A percentile compares a stretch with the other conserved stretches of the same genome.
These are phyloP conservation scores for Uronychia binucleata DNA, from an alignment of 73 alveolate genomes.

Conservation along the genomic window DNA sequence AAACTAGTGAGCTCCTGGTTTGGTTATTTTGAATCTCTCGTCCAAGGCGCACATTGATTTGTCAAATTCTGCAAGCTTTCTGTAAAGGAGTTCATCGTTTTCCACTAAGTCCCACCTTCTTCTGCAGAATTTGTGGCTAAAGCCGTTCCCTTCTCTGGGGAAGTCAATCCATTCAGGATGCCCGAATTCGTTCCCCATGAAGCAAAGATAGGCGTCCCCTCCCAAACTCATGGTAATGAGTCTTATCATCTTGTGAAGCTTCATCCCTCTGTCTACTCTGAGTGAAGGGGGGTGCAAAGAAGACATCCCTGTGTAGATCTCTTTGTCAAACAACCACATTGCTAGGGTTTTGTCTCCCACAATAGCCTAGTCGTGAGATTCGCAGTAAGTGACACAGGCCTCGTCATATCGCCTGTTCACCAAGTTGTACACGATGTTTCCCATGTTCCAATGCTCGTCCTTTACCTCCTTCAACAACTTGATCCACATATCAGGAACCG, in stretches of 20 bases:
- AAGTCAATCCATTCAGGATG: constrained; percentile 99
- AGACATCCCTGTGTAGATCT: constrained; percentile 91
- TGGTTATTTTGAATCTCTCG: constrained; percentile 33
- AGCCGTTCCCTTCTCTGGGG: constrained; percentile 98
- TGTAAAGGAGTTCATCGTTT: constrained; percentile 75
- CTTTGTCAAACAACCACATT: constrained; percentile 92
- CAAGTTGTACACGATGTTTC: constrained; percentile 81
- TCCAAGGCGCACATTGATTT: constrained; percentile 75
- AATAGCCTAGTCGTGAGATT: constrained; percentile 96
- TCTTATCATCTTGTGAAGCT: constrained; percentile 95
- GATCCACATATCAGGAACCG: constrained; percentile 94
- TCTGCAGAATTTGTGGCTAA: constrained; percentile 93
- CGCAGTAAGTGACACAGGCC: constrained; percentile 94
- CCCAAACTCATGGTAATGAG: constrained; percentile 95
- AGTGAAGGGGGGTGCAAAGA: constrained; percentile 56
- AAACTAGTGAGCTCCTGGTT: constrained; percentile 63
- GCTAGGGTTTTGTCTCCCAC: constrained; percentile 99
- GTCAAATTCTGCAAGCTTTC: constrained; percentile 82
- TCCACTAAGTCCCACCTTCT: constrained; percentile 98
- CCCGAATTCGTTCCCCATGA: constrained; percentile 99
- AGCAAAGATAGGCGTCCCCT: constrained; percentile 93
- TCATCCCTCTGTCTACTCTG: constrained; percentile 94
- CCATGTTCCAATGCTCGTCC: constrained; percentile 98
- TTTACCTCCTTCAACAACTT: constrained; percentile 78
- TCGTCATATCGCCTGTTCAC: constrained; percentile 94